These are phyloP conservation scores for Coniosporium tulheliwenetii DNA, from an alignment of 2,329 filamentous ascomycete genomes.

Conservation along the genomic window DNA sequence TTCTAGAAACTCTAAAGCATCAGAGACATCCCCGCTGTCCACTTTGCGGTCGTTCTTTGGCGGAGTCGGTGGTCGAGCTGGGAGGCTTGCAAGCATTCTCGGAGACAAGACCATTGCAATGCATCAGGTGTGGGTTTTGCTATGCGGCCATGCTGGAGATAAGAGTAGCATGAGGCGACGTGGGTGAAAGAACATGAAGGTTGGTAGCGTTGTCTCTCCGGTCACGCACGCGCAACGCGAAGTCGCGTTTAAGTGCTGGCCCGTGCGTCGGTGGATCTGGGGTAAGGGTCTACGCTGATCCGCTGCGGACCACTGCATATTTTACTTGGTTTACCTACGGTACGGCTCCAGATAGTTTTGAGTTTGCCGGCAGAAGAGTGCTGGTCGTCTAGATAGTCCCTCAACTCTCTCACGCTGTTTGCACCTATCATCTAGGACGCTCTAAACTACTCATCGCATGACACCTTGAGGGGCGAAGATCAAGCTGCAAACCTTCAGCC, in stretches of 20 bases:
- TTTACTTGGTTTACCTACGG: too few species aligned
- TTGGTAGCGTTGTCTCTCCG: neutral
- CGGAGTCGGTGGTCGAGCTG: conserved; percentile 39
- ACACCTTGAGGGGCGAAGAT: too few species aligned
- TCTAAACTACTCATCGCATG: too few species aligned
- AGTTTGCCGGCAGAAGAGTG: too few species aligned
- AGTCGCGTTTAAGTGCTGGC: neutral
- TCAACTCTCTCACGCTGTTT: too few species aligned
- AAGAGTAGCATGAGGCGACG: neutral
- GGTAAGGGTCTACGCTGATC: neutral
- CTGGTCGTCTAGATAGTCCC: too few species aligned
- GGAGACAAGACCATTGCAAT: conserved; percentile 2
- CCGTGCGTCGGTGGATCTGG: neutral
- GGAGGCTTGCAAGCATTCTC: conserved; percentile 28
- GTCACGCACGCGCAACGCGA: neutral
- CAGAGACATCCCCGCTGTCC: conserved; percentile 11
- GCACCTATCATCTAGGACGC: too few species aligned
- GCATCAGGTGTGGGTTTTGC: neutral
- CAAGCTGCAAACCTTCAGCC: too few species aligned
- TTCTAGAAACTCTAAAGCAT: conserved; percentile 24
- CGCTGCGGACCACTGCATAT: too few species aligned
- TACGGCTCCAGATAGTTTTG: too few species aligned
- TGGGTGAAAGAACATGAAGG: neutral
- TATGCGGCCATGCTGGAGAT: neutral
- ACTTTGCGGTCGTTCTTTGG: conserved; percentile 28